phyloP scores from a whole-genome alignment of 2,329 filamentous ascomycete genomes.

The Penicillium corylophilum region DNA sequence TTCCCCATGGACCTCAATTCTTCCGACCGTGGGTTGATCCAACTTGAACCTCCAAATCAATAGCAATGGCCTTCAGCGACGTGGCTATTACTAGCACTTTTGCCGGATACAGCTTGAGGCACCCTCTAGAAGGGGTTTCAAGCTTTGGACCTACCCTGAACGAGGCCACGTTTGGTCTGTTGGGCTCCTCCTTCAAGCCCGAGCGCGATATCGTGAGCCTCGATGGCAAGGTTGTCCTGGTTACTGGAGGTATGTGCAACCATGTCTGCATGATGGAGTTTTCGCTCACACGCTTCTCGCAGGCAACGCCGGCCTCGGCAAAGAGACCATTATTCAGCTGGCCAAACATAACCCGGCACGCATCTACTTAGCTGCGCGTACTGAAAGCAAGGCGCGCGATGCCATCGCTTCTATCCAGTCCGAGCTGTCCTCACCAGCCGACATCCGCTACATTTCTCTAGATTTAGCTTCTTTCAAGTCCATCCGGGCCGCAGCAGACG shows the following conservation, averaged over 20 bases:
- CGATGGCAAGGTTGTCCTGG: conserved; percentile 50
- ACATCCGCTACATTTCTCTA: conserved; percentile 48
- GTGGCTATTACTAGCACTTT: conserved; percentile 17
- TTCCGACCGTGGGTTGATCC: not conserved
- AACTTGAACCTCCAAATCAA: not conserved
- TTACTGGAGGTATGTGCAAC: conserved; percentile 49
- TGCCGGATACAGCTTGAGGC: conserved; percentile 22
- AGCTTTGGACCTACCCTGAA: conserved; percentile 37
- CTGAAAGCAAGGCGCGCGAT: conserved; percentile 42
- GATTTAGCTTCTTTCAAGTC: conserved; percentile 54
- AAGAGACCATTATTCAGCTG: conserved; percentile 49
- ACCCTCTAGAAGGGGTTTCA: conserved; percentile 31
- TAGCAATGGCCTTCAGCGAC: conserved; percentile 17
- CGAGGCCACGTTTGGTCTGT: conserved; percentile 34
- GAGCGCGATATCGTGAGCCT: conserved; percentile 48
- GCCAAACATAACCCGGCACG: conserved; percentile 53
- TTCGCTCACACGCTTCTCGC: not conserved
- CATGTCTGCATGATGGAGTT: not conserved
- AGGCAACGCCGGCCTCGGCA: conserved; percentile 50
- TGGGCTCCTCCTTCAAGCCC: conserved; percentile 42
- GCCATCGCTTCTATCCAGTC: conserved; percentile 46
- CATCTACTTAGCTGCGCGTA: conserved; percentile 57
- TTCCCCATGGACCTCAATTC: not conserved
- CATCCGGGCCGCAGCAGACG: conserved; percentile 45
- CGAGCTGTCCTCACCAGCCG: conserved; percentile 29